Evolutionary conservation across 1,139 yeast genomes (phyloP), one percentile per base, ranked within the genome.

Genomic region (Yamadazyma blattariae): DNA sequence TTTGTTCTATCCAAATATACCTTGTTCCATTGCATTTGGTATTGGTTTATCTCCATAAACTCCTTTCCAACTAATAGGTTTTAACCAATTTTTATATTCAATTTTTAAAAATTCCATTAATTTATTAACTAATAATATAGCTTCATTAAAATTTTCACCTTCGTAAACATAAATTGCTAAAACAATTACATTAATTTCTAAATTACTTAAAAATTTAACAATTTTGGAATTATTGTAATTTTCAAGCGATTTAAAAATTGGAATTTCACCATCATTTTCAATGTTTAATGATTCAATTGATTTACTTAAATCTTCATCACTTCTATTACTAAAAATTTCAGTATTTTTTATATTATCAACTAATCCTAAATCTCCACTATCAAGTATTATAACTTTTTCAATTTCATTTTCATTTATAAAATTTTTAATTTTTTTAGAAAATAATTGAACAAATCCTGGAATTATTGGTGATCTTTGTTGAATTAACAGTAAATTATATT

Each of bases 391-490:
- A 0, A 87, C 64, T 11, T 69, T 66, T 2, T 57, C 43, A 39
- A 84, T 76, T 2, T 56, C 48, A 16, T 53, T 52, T 12, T 59
- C 53, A 7, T 64, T 36, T 4, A 86, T 51, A 9, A 82, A 66
- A n/a, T 77, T 71, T 3, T 57, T 45, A 2, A 40, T 17, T 13
- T 30, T 15, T 13, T 30, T 32, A 7, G 83, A 70, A 50, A 82
- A 86, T 19, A 61, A 59, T 24, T 61, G 57, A 19, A 74, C 65
- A 43, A 68, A 77, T 1, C 83, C 81, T 0, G 94, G 84, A 12
- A 90, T 65, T 2, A 89, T 71, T 0, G 98, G 97, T 0, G 96
- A 76, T 33, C 97, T 64, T 50, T 88, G 88, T 51, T 89, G 97
- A 5, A 92, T 52, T 12, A 87, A 50, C 2, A 86, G 71, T 9